phyloP scores from a whole-genome alignment of 2,329 filamentous ascomycete species.

The Daldinia eschscholtzii region DNA sequence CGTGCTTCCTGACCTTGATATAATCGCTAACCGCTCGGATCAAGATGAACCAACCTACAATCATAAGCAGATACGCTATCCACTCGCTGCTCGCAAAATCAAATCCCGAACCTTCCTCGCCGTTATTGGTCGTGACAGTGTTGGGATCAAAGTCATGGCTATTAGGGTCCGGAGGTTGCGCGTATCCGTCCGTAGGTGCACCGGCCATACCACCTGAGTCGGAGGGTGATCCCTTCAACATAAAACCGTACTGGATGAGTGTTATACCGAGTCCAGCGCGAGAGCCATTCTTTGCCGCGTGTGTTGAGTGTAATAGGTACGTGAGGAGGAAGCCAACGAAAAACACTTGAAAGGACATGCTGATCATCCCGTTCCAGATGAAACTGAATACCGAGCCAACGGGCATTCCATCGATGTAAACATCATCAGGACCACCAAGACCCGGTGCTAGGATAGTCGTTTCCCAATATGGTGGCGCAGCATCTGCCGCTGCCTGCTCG shows the following conservation, averaged over 20 bases:
- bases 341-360: slow-evolving; percentile 84
- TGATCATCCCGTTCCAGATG: slow-evolving; percentile 95
- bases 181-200: slow-evolving; percentile 67
- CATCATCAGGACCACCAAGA: slow-evolving; percentile 89
- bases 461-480: slow-evolving; percentile 98
- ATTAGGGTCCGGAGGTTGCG: slow-evolving; percentile 86
- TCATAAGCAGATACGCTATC: slow-evolving; percentile 94
- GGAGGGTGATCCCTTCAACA: slow-evolving; percentile 78
- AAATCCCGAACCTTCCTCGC: slow-evolving; percentile 58
- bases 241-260: slow-evolving; percentile 95
- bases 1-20: slow-evolving; percentile 86
- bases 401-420: slow-evolving; percentile 95
- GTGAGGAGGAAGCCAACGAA: slow-evolving; percentile 97
- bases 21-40: slow-evolving; percentile 96
- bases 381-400: slow-evolving; percentile 90
- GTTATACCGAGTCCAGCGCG: slow-evolving; percentile 94
- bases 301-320: slow-evolving; percentile 96
- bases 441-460: slow-evolving; percentile 96
- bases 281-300: slow-evolving; percentile 97
- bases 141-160: slow-evolving; percentile 87
- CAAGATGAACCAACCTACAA: slow-evolving; percentile 97
- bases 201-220: slow-evolving; percentile 60
- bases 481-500: slow-evolving; percentile 96
- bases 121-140: slow-evolving; percentile 62
- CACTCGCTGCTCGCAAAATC: slow-evolving; percentile 83